A percentile compares a stretch with the other conserved stretches of the same genome.
phyloP scores from a whole-genome alignment of 139 green algal genomes.

The Micractinium sp. region DNA sequence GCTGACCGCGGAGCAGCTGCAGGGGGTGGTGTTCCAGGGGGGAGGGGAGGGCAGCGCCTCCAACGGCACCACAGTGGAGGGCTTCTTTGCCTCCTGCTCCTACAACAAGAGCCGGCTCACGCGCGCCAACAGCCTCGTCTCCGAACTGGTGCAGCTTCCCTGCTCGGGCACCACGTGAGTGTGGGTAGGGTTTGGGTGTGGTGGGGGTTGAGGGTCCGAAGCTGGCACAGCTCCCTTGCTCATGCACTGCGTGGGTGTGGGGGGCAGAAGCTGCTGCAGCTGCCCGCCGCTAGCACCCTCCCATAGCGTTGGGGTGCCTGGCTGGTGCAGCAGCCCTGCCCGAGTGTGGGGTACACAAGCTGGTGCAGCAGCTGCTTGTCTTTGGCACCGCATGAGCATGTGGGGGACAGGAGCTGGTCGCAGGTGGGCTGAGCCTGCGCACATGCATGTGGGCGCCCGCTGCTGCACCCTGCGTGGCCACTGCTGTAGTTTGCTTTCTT shows the following conservation, averaged over 20 bases:
- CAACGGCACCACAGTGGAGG: not conserved
- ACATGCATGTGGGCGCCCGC: not conserved
- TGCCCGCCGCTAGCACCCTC: too few relatives aligned
- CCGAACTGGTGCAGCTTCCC: not conserved
- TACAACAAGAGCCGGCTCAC: not conserved
- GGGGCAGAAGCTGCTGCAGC: not conserved
- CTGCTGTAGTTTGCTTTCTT: not conserved
- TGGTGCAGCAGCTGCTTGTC: too few relatives aligned
- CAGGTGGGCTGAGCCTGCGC: not conserved
- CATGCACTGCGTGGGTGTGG: not conserved
- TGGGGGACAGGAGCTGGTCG: not conserved
- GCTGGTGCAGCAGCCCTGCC: not conserved
- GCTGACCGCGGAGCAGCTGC: not conserved
- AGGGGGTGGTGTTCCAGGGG: not conserved
- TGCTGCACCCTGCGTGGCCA: not conserved
- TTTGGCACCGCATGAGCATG: too few relatives aligned
- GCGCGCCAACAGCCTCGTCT: not conserved
- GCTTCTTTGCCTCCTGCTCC: not conserved
- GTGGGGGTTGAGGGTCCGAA: too few relatives aligned
- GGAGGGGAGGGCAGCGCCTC: not conserved
- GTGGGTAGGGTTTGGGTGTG: too few relatives aligned
- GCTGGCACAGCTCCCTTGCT: too few relatives aligned
- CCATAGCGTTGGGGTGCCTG: too few relatives aligned
- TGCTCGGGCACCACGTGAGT: not conserved
- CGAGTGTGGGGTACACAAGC: too few relatives aligned